A percentile compares a stretch with the other conserved stretches of the same genome.
Evolutionary conservation across 441 rosid species (phyloP).

Genomic region (Brassica hybrid): DNA sequence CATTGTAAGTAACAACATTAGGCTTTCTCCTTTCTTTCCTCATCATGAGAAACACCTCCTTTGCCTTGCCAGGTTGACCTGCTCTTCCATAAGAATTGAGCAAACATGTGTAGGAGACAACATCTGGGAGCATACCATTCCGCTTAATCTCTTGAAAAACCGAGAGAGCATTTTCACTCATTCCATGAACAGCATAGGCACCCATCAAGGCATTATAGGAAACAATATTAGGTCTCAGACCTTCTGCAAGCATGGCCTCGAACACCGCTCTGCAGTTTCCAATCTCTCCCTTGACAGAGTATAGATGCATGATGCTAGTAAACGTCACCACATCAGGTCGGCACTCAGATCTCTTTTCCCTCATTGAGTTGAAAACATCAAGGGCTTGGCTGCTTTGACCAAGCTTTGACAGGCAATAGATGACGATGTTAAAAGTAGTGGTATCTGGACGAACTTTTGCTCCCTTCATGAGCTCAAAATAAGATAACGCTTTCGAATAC

Average conservation of each 20-base stretch:
- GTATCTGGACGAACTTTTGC: conserved; percentile 84
- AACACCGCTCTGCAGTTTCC: conserved; percentile 79
- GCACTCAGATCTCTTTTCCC: conserved; percentile 72
- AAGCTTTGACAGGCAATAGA: conserved; percentile 77
- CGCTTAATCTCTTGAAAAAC: conserved; percentile 71
- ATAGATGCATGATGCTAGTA: conserved; percentile 76
- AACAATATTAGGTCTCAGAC: conserved; percentile 78
- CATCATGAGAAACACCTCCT: conserved; percentile 75
- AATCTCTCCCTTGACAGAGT: conserved; percentile 75
- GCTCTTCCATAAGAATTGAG: conserved; percentile 94
- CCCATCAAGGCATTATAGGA: conserved; percentile 80
- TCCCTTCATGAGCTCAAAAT: conserved; percentile 89
- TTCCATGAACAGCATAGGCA: conserved; percentile 86
- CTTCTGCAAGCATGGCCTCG: conserved; percentile 82
- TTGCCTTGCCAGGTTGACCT: conserved; percentile 72
- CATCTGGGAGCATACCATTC: conserved; percentile 70
- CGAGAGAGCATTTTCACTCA: conserved; percentile 77
- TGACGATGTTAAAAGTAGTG: conserved; percentile 81
- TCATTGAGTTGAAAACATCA: conserved; percentile 78
- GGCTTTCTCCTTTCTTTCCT: conserved; percentile 71
- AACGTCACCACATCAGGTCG: conserved; percentile 80
- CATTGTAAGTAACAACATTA: conserved; percentile 78
- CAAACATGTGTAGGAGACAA: conserved; percentile 80
- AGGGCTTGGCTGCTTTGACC: conserved; percentile 74
- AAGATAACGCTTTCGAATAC: conserved; percentile 80